These are phyloP conservation scores for Plasmopara muralis DNA, from an alignment of 352 stramenopile genomes.

Conservation along the genomic window DNA sequence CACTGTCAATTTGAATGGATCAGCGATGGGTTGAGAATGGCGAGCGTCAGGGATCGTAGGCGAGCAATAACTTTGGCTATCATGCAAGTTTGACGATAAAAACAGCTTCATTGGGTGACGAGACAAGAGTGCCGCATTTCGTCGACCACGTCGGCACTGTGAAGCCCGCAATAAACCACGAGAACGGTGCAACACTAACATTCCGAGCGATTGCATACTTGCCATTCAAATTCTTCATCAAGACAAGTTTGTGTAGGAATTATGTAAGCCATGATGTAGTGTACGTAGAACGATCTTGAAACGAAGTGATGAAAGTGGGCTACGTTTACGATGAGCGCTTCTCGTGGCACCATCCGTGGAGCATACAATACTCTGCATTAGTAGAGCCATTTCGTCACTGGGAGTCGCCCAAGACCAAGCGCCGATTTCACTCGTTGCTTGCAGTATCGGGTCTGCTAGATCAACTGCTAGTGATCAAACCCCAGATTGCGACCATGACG, in stretches of 20 bases:
- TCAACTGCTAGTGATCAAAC: constrained; percentile 36
- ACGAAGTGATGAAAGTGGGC: constrained; percentile 12
- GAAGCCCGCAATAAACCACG: constrained; percentile 4
- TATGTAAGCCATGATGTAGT: not conserved
- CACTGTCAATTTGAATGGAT: constrained; percentile 24
- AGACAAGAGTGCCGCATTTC: constrained; percentile 5
- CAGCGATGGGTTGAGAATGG: not conserved
- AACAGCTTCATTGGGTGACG: constrained; percentile 1
- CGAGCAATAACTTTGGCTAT: constrained; percentile 20
- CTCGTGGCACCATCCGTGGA: constrained; percentile 69
- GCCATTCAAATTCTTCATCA: constrained; percentile 19
- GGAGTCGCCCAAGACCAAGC: constrained; percentile 30
- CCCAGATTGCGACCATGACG: constrained; percentile 27
- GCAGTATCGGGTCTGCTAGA: constrained; percentile 55
- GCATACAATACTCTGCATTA: constrained; percentile 39
- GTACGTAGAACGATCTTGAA: constrained; percentile 12
- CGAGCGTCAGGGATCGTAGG: too few species aligned
- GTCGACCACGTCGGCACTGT: constrained; percentile 2
- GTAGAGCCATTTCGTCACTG: constrained; percentile 67
- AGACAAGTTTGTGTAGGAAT: too few species aligned
- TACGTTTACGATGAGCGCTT: constrained; percentile 83
- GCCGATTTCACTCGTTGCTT: constrained; percentile 59
- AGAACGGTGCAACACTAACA: constrained; percentile 2
- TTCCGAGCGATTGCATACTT: constrained; percentile 18
- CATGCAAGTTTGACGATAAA: constrained; percentile 1